A percentile compares a stretch with the other conserved stretches of the same genome.
Conservation (phyloP, 106 monocot species). For the Dioscorea dumetorum region DNA sequence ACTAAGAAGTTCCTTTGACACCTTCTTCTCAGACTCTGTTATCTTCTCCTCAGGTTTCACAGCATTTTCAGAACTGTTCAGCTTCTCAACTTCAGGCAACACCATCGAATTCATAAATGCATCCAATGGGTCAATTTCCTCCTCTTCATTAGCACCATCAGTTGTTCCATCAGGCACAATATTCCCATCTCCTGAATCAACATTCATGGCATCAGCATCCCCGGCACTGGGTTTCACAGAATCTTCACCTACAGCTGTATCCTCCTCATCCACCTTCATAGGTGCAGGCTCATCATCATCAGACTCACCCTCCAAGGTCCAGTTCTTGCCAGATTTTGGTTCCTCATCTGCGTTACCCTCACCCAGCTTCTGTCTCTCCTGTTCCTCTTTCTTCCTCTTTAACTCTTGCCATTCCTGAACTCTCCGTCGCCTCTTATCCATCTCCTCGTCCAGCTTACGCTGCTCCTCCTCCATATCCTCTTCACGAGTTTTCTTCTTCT, state of each 20-base stretch:
- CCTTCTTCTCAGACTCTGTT: constrained; percentile 3
- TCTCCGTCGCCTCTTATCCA: constrained; percentile 77
- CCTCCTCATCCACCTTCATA: constrained; percentile 12
- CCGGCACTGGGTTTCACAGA: constrained; percentile 2
- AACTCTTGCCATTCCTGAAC: constrained; percentile 91
- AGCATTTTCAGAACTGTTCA: constrained; percentile 15
- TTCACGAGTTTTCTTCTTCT: constrained; percentile 4
- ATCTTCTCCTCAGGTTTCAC: constrained; percentile 15
- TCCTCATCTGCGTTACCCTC: constrained; percentile 20
- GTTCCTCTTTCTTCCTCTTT: constrained; percentile 58
- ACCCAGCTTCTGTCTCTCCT: constrained; percentile 30
- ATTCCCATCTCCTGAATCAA: constrained; percentile 18
- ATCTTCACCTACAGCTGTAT: constrained; percentile 20
- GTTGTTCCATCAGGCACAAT: neutral
- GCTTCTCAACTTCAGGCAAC: constrained; percentile 67
- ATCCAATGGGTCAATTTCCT: constrained; percentile 95
- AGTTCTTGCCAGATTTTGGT: constrained; percentile 54
- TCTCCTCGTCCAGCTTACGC: constrained; percentile 78
- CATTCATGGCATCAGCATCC: constrained; percentile 24
- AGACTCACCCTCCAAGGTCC: constrained; percentile 95
- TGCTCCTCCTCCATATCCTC: constrained; percentile 43
- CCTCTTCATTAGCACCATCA: constrained; percentile 29
- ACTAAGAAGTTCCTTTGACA: constrained; percentile 16
- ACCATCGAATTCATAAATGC: constrained; percentile 91
- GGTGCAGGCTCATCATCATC: constrained; percentile 70